Conservation (phyloP, 768 basidiomycete genomes). For the Kwoniella sp. region DNA sequence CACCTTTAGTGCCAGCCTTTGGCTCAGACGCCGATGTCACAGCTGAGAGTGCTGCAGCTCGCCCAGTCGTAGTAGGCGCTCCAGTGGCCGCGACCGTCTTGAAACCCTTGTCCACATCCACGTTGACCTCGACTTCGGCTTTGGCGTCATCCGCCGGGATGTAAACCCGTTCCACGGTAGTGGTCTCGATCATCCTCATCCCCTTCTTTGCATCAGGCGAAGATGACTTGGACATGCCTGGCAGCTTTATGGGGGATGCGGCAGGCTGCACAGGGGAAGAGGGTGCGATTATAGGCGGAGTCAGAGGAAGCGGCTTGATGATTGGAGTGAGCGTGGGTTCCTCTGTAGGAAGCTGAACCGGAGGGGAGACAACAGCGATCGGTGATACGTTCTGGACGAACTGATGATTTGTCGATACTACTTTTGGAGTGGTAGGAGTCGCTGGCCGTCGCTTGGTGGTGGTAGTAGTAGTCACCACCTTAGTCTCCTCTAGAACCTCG, state of each 20-base stretch:
- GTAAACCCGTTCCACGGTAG: slow-evolving; percentile 1
- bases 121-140: slow-evolving; percentile 12
- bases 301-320: slow-evolving; percentile 5
- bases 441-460: slow-evolving; percentile 12
- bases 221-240: slow-evolving; percentile 1
- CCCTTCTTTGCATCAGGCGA: neutral
- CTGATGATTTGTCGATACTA: slow-evolving; percentile 2
- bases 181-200: slow-evolving; percentile 12
- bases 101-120: neutral
- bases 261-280: slow-evolving; percentile 1
- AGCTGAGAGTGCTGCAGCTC: slow-evolving; percentile 10
- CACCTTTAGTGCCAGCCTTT: slow-evolving; percentile 25
- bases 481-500: slow-evolving; percentile 21
- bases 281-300: too few species aligned
- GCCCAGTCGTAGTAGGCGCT: slow-evolving; percentile 23
- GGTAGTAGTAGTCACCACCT: slow-evolving; percentile 25
- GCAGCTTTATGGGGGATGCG: slow-evolving; percentile 3
- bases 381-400: slow-evolving; percentile 13
- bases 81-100: slow-evolving; percentile 6
- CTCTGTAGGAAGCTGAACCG: too few species aligned
- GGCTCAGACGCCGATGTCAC: slow-evolving; percentile 1
- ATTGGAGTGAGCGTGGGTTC: neutral
- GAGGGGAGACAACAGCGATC: too few species aligned
- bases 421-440: slow-evolving; percentile 9
- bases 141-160: slow-evolving; percentile 1